Conservation (phyloP, 306 rosid genomes). For the Potentilla sterilis region DNA sequence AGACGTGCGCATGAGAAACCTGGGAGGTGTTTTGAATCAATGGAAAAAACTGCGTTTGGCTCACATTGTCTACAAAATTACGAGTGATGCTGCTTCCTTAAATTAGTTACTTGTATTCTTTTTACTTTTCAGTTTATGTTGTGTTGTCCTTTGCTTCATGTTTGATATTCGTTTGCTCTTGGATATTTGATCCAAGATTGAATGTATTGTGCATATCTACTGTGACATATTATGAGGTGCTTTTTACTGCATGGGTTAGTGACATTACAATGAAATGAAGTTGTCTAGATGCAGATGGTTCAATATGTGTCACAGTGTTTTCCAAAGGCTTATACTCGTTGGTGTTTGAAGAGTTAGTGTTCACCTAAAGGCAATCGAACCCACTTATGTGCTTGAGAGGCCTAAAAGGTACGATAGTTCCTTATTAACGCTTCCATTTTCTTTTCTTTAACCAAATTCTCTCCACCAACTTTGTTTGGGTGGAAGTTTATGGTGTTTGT, state of each 20-base stretch:
- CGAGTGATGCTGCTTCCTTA: neutral
- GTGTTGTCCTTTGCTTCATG: neutral
- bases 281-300: neutral
- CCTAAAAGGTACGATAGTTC: slow-evolving; percentile 1
- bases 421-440: neutral
- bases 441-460: neutral
- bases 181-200: slow-evolving; percentile 1
- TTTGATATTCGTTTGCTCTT: neutral
- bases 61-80: neutral
- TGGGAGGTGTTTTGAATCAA: too few relatives aligned
- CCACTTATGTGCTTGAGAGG: neutral
- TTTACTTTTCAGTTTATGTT: neutral
- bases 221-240: neutral
- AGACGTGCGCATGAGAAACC: neutral
- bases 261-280: neutral
- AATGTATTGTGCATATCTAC: neutral
- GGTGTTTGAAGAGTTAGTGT: neutral
- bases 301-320: neutral
- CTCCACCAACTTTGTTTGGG: neutral
- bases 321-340: neutral
- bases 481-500: neutral
- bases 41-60: neutral
- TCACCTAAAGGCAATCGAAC: neutral
- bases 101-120: neutral
- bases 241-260: neutral